Evolutionary conservation across 2,329 filamentous ascomycete species (phyloP).

Genomic region (Macrophomina tecta): DNA sequence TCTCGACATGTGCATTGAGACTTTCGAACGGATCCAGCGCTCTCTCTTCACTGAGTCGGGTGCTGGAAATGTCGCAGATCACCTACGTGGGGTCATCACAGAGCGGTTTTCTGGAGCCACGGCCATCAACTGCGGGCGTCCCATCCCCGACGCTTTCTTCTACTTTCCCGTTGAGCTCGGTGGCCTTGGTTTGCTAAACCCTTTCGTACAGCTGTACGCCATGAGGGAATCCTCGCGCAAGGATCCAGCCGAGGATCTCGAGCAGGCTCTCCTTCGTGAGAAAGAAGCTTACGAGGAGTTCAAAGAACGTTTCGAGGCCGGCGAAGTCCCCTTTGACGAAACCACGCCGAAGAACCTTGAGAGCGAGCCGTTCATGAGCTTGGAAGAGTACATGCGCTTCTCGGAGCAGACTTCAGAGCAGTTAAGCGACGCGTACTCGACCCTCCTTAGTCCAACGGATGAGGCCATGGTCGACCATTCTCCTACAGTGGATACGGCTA

Average conservation of each 20-base stretch:
- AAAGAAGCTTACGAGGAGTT: conserved; percentile 44
- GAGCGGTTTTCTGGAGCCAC: conserved; percentile 43
- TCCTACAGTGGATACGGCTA: conserved; percentile 32
- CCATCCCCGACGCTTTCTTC: conserved; percentile 55
- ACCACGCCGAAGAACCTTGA: conserved; percentile 36
- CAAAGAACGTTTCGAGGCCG: conserved; percentile 39
- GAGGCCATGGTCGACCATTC: not conserved
- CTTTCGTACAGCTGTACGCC: conserved; percentile 51
- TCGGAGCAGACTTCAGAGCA: conserved; percentile 48
- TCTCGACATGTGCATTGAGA: conserved; percentile 61
- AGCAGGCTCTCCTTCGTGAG: conserved; percentile 35
- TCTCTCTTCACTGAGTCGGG: conserved; percentile 52
- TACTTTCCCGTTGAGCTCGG: conserved; percentile 55
- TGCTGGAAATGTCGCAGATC: conserved; percentile 56
- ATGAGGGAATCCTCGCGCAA: conserved; percentile 40
- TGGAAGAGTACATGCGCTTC: conserved; percentile 53
- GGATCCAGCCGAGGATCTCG: conserved; percentile 30
- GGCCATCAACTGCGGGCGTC: conserved; percentile 31
- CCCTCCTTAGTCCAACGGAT: conserved; percentile 40
- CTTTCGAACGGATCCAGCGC: conserved; percentile 59
- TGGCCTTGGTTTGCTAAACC: conserved; percentile 55
- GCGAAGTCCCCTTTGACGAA: conserved; percentile 21
- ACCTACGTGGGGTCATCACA: conserved; percentile 53
- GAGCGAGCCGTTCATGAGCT: conserved; percentile 50
- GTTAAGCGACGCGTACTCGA: conserved; percentile 44